Evolutionary conservation across 1,284 basidiomycete species (phyloP).

Genomic region (Wolfiporia cocos): DNA sequence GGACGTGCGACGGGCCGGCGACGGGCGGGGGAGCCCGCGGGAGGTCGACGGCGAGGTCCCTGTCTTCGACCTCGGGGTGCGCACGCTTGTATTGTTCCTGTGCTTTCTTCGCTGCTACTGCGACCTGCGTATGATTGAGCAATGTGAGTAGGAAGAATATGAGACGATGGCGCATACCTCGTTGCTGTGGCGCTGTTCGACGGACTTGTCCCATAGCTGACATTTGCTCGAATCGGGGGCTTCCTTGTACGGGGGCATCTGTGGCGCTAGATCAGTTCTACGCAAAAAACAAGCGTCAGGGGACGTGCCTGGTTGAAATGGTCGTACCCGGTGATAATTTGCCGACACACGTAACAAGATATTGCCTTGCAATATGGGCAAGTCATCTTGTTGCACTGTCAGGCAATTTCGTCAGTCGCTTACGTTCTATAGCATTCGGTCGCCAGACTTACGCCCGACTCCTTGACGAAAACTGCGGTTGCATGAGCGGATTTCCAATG

Average conservation of each 20-base stretch:
- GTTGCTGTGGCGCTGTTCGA: slow-evolving; percentile 56
- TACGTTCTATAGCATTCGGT: neutral
- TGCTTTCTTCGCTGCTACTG: slow-evolving; percentile 60
- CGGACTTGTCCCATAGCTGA: slow-evolving; percentile 63
- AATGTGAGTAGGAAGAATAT: neutral
- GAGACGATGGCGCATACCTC: slow-evolving; percentile 41
- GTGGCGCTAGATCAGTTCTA: too few relatives aligned
- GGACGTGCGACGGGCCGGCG: slow-evolving; percentile 11
- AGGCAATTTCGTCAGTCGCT: neutral
- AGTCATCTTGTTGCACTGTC: slow-evolving; percentile 76
- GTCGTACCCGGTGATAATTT: slow-evolving; percentile 67
- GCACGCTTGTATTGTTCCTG: slow-evolving; percentile 48
- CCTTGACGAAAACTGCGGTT: slow-evolving; percentile 75
- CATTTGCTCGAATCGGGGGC: slow-evolving; percentile 42
- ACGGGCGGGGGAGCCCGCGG: slow-evolving; percentile 21
- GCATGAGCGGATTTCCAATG: neutral
- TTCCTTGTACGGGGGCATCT: slow-evolving; percentile 19
- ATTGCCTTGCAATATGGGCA: slow-evolving; percentile 64
- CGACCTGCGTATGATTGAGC: slow-evolving; percentile 41
- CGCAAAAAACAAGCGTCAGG: neutral
- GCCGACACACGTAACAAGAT: slow-evolving; percentile 76
- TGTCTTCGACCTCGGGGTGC: slow-evolving; percentile 51
- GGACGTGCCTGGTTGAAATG: slow-evolving; percentile 59
- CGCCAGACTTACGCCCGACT: slow-evolving; percentile 49
- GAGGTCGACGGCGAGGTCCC: slow-evolving; percentile 51